Base-by-base conservation (phyloP, 331 rosid species). In the Stylosanthes scabra region DNA sequence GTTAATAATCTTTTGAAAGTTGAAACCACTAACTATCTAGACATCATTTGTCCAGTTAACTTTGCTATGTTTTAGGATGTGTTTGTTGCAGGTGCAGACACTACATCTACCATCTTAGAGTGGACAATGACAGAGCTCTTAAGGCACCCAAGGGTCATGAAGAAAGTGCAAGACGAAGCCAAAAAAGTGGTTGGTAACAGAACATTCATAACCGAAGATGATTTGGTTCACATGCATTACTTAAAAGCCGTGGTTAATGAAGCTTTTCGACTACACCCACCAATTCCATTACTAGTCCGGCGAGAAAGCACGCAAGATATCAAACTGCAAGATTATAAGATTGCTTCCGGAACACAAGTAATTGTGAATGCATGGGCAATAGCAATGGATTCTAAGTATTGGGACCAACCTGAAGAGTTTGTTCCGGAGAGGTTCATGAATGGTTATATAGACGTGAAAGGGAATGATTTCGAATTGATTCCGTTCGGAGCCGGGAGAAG, bases 71-170 rank as follows among this genome's bases (percentile, higher is more conserved):
- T 75, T 25, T 37, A 87, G 93, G 91, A 90, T 37, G 56, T 76
- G 85, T 84, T 89, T 75, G 42, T 74, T 2, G 94, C 75, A 0
- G 91, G 91, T 0, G 81, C 91, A 0, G 87, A 87, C 54, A 82
- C 90, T 0, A 76, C 88, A 20, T 64, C 29, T 14, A 74, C 85
- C 0, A 64, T 68, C 4, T 11, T 86, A 25, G 93, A 86, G 10
- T 87, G 91, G 91, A 61, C 80, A 66, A 84, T 88, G 93, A 50
- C 89, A 27, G 88, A 86, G 69, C 69, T 90, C 0, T 2, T 81
- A 27, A 86, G 47, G 71, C 85, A 89, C 40, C 89, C 90, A 47
- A 7, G 14, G 8, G 62, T 34, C 4, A 72, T 87, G 85, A 56
- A 59, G 46, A 86, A 75, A 40, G 25, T 78, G 31, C 69, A 72